Evolutionary conservation across 140 eudicot genomes (phyloP), one percentile per base, ranked within the genome.

Genomic region (Ambrosia hybrid): DNA sequence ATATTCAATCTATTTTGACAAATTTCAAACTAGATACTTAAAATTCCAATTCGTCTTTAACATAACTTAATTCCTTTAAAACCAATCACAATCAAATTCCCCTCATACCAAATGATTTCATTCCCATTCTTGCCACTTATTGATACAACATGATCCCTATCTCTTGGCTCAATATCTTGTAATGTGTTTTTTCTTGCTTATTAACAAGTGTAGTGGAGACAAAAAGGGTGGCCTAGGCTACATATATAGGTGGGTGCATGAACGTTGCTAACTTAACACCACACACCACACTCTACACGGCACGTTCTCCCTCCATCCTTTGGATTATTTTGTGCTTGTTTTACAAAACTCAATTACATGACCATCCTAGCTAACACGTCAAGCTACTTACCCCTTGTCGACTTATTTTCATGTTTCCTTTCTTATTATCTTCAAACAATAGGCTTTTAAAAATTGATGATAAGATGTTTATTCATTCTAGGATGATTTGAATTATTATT

Each of bases 161-260:
- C 36, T 17, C 62, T 6, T 57, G 62, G 62, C 62, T 57, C 37
- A 57, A 26, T 26, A 59, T 59, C 65, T 59, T 59, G 4, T 9
- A 59, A 39, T 30, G 41, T 59, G 14, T 59, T 59, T 59, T 34
- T 59, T 4, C 65, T 59, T 55, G 26, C 33, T 59, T 59, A 26
- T 10, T 59, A 59, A 59, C 65, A 59, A 59, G 65, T 59, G 39
- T 9, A 59, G 65, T 59, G 43, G 65, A 30, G 65, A 26, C n/a
- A 59, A 59, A 59, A 30, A 59, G 65, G n/a, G 65, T 59, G 60
- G 30, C 53, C 53, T 48, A 48, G 7, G 46, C 46, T 51, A 12
- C 2, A 11, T 51, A 6, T 26, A 53, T 53, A 39, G 45, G 45
- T 39, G 5, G 45, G 45, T 39, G 45, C 62, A 9, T 6, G 13